These are phyloP conservation scores for Fragilaria crotonensis DNA, from an alignment of 108 stramenopile species.

Conservation along the genomic window DNA sequence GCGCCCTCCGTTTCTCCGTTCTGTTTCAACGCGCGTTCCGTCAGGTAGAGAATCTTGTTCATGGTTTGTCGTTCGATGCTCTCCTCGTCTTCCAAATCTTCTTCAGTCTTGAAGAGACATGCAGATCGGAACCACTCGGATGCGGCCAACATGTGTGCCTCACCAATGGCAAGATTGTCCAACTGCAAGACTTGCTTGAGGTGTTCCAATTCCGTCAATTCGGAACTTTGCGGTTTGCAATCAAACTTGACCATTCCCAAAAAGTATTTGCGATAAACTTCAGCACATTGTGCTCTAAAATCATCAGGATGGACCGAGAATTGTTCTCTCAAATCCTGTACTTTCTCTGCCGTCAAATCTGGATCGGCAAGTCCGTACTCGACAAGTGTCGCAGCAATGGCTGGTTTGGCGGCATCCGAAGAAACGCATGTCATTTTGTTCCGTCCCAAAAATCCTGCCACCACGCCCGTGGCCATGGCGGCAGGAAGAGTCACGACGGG, in stretches of 20 bases:
- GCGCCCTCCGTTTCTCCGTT: conserved; percentile 75
- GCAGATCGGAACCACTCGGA: conserved; percentile 52
- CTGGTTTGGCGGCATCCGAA: conserved; percentile 39
- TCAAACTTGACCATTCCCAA: conserved; percentile 70
- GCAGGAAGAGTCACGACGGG: conserved; percentile 45
- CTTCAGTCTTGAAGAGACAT: conserved; percentile 49
- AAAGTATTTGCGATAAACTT: conserved; percentile 59
- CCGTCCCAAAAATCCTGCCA: conserved; percentile 52
- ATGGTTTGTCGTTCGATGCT: conserved; percentile 62
- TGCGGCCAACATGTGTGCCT: conserved; percentile 67
- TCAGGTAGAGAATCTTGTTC: conserved; percentile 78
- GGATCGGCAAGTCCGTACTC: conserved; percentile 40
- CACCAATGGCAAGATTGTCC: conserved; percentile 70
- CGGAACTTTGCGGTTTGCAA: conserved; percentile 53
- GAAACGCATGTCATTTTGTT: conserved; percentile 28
- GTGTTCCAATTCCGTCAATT: conserved; percentile 60
- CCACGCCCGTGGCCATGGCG: conserved; percentile 39
- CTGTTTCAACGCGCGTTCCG: conserved; percentile 59
- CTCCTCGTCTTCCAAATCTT: conserved; percentile 74
- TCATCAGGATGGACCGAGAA: conserved; percentile 43
- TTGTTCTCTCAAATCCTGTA: conserved; percentile 23
- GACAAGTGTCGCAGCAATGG: conserved; percentile 46
- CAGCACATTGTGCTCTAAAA: conserved; percentile 48
- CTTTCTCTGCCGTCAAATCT: conserved; percentile 9
- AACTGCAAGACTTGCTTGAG: conserved; percentile 41